Evolutionary conservation across 306 rosid species (phyloP).

Genomic region (Myrica gale): DNA sequence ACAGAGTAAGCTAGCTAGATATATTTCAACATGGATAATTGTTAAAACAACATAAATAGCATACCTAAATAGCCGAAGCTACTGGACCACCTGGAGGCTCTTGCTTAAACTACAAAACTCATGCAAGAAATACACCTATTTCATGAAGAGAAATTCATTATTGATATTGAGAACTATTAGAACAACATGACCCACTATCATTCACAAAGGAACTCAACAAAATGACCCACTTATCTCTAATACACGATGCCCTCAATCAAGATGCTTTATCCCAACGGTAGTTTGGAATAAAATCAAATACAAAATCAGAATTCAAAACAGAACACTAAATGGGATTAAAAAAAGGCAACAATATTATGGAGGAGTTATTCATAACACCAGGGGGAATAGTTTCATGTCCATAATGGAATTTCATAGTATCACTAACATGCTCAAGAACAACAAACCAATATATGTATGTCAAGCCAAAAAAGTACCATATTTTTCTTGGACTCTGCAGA

Average conservation of each 20-base stretch:
- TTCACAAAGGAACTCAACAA: background rate
- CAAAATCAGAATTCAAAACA: background rate
- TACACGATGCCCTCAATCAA: background rate
- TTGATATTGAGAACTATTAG: background rate
- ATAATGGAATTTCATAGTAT: constrained; percentile 1
- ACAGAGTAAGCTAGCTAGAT: background rate
- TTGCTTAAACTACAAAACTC: constrained; percentile 92
- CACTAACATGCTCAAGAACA: constrained; percentile 17
- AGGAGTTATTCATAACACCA: background rate
- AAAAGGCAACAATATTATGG: background rate
- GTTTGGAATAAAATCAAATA: background rate
- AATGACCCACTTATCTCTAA: background rate
- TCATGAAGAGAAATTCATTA: background rate
- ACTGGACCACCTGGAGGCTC: constrained; percentile 94
- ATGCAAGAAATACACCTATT: constrained; percentile 78
- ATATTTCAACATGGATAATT: constrained; percentile 11
- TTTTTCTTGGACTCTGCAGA: constrained; percentile 78
- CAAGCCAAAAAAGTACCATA: constrained; percentile 52
- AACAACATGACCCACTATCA: background rate
- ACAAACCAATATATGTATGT: constrained; percentile 16
- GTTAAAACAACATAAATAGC: constrained; percentile 34
- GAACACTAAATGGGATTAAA: background rate
- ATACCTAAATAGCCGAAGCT: constrained; percentile 84
- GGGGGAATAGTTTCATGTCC: background rate
- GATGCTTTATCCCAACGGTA: background rate